Evolutionary conservation across 441 rosid species (phyloP).

Genomic region (Isatis lusitanica): DNA sequence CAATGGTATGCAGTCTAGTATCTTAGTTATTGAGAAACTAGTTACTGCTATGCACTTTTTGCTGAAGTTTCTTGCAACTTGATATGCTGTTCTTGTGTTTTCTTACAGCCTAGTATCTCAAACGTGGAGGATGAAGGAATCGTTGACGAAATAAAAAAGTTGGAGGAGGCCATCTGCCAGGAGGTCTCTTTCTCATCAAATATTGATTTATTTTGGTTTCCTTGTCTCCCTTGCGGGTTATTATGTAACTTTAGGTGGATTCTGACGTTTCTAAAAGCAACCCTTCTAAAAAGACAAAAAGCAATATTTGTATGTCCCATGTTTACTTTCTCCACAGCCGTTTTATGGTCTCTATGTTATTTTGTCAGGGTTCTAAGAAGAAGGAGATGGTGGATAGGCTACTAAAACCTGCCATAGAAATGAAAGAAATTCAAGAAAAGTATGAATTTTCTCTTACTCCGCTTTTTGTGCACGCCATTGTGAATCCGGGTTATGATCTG

Average conservation of each 20-base stretch:
- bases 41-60: conserved; percentile 14
- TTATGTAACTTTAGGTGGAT: background rate
- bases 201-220: background rate
- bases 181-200: conserved; percentile 56
- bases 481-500: conserved; percentile 18
- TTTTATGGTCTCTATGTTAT: conserved; percentile 29
- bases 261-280: background rate
- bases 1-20: conserved; percentile 47
- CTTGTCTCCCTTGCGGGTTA: conserved; percentile 14
- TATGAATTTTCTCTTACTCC: conserved; percentile 32
- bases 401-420: conserved; percentile 56
- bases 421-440: conserved; percentile 72
- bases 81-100: conserved; percentile 25
- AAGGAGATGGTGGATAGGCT: conserved; percentile 57
- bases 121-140: conserved; percentile 65
- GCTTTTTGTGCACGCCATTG: background rate
- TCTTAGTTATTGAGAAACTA: background rate
- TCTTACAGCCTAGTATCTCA: conserved; percentile 52
- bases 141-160: conserved; percentile 49
- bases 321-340: conserved; percentile 11
- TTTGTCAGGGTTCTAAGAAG: conserved; percentile 64
- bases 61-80: conserved; percentile 11
- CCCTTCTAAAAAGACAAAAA: background rate
- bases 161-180: conserved; percentile 56
- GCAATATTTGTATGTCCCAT: conserved; percentile 10